These are phyloP conservation scores for Boletus barrowsii DNA, from an alignment of 768 basidiomycete species.

Conservation along the genomic window DNA sequence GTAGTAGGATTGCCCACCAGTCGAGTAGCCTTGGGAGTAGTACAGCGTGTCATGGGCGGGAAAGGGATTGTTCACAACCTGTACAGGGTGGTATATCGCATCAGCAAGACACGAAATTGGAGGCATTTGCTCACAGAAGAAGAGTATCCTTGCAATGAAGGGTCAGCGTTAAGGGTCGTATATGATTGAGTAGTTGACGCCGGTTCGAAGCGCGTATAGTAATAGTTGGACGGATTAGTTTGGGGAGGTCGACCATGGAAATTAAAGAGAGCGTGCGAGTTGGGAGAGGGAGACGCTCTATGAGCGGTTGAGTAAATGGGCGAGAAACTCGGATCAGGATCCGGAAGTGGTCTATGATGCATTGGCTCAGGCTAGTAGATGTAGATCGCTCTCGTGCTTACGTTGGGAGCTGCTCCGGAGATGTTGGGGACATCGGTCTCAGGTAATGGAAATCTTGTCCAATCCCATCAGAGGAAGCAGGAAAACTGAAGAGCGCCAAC, in stretches of 20 bases:
- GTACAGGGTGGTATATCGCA: not conserved
- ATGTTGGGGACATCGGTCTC: not conserved
- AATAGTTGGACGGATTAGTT: not conserved
- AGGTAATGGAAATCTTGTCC: too few species aligned
- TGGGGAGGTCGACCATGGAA: not conserved
- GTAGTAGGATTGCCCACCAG: not conserved
- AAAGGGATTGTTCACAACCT: not conserved
- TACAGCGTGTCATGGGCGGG: not conserved
- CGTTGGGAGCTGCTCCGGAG: not conserved
- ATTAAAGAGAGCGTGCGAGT: not conserved
- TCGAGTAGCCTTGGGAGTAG: too few species aligned
- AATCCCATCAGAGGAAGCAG: not conserved
- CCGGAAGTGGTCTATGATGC: not conserved
- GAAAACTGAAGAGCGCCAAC: not conserved
- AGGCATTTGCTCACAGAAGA: not conserved
- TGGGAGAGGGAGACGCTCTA: not conserved
- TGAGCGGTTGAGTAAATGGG: too few species aligned
- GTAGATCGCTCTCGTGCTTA: not conserved
- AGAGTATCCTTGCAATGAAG: not conserved
- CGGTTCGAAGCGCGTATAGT: too few species aligned
- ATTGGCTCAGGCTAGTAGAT: not conserved
- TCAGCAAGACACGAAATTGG: not conserved
- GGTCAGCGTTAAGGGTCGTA: fast-evolving
- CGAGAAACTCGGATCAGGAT: too few species aligned
- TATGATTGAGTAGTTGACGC: not conserved